Percentiles rank a stretch among this genome's conserved stretches.
Conservation (phyloP, 768 basidiomycete genomes). For the Mycena sanguinolenta region DNA sequence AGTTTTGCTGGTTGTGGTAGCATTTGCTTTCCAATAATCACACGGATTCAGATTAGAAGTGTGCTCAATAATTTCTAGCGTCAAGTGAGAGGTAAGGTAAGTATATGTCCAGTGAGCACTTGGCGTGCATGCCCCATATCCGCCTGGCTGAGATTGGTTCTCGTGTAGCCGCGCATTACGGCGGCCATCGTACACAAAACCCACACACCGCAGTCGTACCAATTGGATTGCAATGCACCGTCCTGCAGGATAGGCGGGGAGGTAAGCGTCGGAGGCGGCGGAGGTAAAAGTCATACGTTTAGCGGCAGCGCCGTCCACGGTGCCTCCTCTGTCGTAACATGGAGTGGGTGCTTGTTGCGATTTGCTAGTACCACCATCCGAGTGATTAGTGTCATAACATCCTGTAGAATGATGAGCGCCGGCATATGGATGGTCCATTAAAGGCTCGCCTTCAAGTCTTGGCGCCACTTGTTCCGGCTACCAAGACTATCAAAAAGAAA, state of each 20-base stretch:
- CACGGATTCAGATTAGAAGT: too few relatives aligned
- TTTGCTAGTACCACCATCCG: not conserved
- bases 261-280: not conserved
- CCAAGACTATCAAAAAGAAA: constrained; percentile 51
- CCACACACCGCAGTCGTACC: not conserved
- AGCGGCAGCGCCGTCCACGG: not conserved
- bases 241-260: not conserved
- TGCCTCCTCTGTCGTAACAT: not conserved
- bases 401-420: not conserved
- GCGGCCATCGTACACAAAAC: not conserved
- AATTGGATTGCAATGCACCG: not conserved
- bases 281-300: not conserved
- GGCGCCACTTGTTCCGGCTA: constrained; percentile 13
- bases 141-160: too few relatives aligned
- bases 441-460: not conserved
- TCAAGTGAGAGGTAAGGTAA: too few relatives aligned
- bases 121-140: too few relatives aligned
- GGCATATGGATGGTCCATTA: not conserved
- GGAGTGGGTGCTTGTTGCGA: not conserved
- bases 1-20: too few relatives aligned
- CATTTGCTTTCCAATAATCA: too few relatives aligned
- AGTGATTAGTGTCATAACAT: not conserved
- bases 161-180: not conserved
- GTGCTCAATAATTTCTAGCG: too few relatives aligned
- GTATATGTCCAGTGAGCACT: too few relatives aligned